phyloP scores from a whole-genome alignment of 2,329 filamentous ascomycete genomes.

The Phialemonium atrogriseum region DNA sequence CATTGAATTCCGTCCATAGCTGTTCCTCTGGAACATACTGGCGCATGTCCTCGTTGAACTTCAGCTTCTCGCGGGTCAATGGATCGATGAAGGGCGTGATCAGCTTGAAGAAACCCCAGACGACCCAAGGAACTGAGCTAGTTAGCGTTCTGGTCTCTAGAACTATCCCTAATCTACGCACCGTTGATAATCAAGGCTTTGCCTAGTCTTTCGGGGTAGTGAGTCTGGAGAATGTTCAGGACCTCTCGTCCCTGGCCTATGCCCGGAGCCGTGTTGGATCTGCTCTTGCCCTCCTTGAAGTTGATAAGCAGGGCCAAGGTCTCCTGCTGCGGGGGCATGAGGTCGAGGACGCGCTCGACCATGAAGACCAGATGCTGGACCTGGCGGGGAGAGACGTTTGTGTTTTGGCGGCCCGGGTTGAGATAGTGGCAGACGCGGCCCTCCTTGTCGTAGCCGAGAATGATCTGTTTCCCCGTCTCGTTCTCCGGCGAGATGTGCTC shows the following conservation, averaged over 20 bases:
- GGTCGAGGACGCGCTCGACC: slow-evolving; percentile 80
- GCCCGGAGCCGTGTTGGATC: slow-evolving; percentile 64
- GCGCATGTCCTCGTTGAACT: slow-evolving; percentile 89
- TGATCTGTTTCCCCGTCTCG: slow-evolving; percentile 90
- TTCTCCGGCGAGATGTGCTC: slow-evolving; percentile 92
- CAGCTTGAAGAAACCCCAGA: slow-evolving; percentile 91
- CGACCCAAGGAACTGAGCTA: slow-evolving; percentile 87
- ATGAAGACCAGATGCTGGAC: slow-evolving; percentile 94
- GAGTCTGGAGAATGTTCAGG: slow-evolving; percentile 85
- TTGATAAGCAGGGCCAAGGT: slow-evolving; percentile 82
- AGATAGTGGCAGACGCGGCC: slow-evolving; percentile 87
- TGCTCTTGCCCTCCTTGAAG: slow-evolving; percentile 71
- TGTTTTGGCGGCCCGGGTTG: slow-evolving; percentile 86
- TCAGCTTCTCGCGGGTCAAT: slow-evolving; percentile 85
- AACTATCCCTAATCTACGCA: too few relatives aligned
- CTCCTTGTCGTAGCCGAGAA: slow-evolving; percentile 79
- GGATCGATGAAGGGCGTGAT: slow-evolving; percentile 97
- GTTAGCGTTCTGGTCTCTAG: too few relatives aligned
- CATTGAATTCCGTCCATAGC: slow-evolving; percentile 68
- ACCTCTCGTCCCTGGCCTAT: slow-evolving; percentile 73
- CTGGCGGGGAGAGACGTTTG: slow-evolving; percentile 74
- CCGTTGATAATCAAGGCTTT: slow-evolving; percentile 83
- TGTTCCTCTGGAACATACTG: slow-evolving; percentile 75
- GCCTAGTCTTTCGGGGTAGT: slow-evolving; percentile 90
- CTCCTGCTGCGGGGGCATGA: slow-evolving; percentile 83